phyloP scores from a whole-genome alignment of 2,329 filamentous ascomycete genomes.

The Thyridium curvatum region DNA sequence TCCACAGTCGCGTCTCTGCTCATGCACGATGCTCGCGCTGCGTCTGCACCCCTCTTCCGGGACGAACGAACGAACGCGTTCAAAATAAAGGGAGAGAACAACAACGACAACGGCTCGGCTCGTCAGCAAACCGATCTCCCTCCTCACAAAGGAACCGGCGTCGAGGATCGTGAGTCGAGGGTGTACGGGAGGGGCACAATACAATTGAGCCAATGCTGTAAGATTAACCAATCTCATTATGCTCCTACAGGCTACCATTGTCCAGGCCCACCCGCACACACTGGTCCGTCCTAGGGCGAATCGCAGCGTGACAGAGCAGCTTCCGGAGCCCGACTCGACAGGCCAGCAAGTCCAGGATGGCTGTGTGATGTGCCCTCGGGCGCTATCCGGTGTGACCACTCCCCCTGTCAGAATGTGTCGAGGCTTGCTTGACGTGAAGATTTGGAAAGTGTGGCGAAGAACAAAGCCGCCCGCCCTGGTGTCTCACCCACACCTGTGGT shows the following conservation, averaged over 20 bases:
- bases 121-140: no score
- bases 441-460: background rate
- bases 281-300: conserved; percentile 15
- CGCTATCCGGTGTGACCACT: background rate
- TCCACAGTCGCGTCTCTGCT: no score
- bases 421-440: background rate
- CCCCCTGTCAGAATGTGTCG: background rate
- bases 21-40: no score
- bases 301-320: conserved; percentile 12
- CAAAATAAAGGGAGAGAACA: no score
- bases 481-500: no score
- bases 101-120: no score
- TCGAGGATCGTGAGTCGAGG: conserved; percentile 7
- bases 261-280: conserved; percentile 5
- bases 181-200: conserved; percentile 9
- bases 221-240: conserved; percentile 18
- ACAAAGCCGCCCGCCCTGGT: no score
- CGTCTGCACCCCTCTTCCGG: no score
- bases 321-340: conserved; percentile 1
- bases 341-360: conserved; percentile 1
- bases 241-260: conserved; percentile 19
- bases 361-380: background rate
- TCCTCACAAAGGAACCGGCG: background rate
- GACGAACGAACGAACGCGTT: no score
- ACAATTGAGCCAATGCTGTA: conserved; percentile 18